Evolutionary conservation across 305 asterid species (phyloP).

Genomic region (Fraxinus paxiana): DNA sequence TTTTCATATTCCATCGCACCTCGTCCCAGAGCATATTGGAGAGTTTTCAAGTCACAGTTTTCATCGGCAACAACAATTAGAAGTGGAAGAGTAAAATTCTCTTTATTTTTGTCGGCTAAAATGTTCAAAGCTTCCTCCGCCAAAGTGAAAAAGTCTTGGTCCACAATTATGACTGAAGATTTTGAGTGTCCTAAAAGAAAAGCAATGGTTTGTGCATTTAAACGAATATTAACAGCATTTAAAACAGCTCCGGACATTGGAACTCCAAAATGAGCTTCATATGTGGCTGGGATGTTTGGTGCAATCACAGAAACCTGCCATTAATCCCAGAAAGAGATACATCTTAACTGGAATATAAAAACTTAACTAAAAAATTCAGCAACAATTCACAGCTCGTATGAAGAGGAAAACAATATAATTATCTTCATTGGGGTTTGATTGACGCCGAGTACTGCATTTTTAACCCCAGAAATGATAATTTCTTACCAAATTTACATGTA

Average conservation of each 20-base stretch:
- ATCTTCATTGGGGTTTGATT: not conserved
- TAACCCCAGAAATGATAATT: not conserved
- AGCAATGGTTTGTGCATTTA: constrained; percentile 72
- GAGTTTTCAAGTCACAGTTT: constrained; percentile 53
- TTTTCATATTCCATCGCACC: constrained; percentile 83
- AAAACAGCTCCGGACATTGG: constrained; percentile 95
- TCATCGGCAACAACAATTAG: constrained; percentile 68
- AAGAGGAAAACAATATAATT: not conserved
- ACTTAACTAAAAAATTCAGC: not conserved
- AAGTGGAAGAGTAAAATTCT: constrained; percentile 50
- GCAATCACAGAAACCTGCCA: constrained; percentile 91
- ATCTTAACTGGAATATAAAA: not conserved
- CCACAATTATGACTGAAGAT: constrained; percentile 73
- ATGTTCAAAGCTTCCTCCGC: constrained; percentile 78
- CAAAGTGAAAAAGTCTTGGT: constrained; percentile 68
- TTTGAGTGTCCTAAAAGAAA: constrained; percentile 78
- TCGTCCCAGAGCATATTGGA: constrained; percentile 55
- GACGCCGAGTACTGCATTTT: not conserved
- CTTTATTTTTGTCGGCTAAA: constrained; percentile 40
- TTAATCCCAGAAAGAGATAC: not conserved
- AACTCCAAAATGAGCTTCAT: constrained; percentile 86
- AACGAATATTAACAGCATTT: constrained; percentile 85
- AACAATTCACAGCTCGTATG: not conserved
- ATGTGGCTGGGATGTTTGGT: constrained; percentile 83
- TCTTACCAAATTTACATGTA: not conserved